A percentile compares a stretch with the other conserved stretches of the same genome.
phyloP scores from a whole-genome alignment of 192 early-diverging fungal species.

The Mortierella antarctica region DNA sequence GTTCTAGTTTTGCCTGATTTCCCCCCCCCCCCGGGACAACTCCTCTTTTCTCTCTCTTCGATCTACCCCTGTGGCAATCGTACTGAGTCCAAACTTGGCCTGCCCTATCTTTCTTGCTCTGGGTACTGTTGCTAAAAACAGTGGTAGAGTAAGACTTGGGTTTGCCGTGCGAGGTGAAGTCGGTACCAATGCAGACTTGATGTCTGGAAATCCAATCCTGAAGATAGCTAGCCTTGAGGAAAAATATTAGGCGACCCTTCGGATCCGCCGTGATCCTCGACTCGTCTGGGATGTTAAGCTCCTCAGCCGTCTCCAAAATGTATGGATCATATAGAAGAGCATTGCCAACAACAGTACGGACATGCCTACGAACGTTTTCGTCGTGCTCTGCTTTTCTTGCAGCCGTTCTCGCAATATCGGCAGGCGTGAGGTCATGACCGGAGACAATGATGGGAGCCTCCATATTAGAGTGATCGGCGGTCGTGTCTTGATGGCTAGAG shows the following conservation, averaged over 20 bases:
- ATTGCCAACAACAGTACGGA: no score
- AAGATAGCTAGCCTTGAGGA: conserved; percentile 2
- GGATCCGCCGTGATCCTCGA: background rate
- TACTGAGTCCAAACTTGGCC: conserved; percentile 2
- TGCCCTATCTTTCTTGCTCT: background rate
- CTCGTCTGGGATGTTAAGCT: background rate
- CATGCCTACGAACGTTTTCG: no score
- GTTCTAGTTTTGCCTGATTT: conserved; percentile 10
- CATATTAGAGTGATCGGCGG: no score
- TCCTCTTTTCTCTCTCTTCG: background rate
- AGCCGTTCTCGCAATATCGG: no score
- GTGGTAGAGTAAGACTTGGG: conserved; percentile 1
- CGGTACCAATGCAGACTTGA: background rate
- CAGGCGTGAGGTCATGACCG: no score
- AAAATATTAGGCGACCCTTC: background rate
- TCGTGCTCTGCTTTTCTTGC: no score
- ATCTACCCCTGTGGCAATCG: conserved; percentile 3
- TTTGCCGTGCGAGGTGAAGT: background rate
- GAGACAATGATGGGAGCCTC: no score
- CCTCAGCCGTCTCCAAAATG: background rate
- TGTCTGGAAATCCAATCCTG: conserved; percentile 8
- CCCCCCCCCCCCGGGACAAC: conserved; percentile 2
- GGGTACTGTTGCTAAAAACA: background rate
- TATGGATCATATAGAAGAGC: no score
- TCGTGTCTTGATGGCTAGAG: no score